A percentile compares a stretch with the other conserved stretches of the same genome.
phyloP scores from a whole-genome alignment of 371 early-diverging fungal species.

The Mucor indicus region DNA sequence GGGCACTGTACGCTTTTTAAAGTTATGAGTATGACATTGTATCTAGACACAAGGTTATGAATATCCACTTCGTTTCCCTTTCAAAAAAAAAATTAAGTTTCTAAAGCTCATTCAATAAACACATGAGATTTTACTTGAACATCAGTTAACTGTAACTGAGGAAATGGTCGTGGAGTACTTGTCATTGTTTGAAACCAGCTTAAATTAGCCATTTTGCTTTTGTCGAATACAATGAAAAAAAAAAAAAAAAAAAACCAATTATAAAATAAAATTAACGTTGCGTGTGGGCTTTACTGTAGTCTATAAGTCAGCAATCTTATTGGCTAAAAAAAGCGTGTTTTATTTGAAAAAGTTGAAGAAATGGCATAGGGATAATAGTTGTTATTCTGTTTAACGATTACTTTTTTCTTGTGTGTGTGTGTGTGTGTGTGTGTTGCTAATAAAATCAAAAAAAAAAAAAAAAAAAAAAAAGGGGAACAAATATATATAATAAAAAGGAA shows the following conservation, averaged over 20 bases:
- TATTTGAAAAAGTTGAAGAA: no score
- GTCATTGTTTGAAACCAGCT: constrained; percentile 37
- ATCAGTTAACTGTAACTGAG: constrained; percentile 25
- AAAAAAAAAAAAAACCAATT: not conserved
- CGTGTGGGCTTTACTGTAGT: no score
- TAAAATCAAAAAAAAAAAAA: no score
- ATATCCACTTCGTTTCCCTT: constrained; percentile 33
- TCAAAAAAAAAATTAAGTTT: not conserved
- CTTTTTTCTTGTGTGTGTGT: no score
- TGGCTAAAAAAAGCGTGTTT: no score
- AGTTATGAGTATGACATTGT: constrained; percentile 34
- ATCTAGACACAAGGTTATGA: constrained; percentile 16
- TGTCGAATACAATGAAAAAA: not conserved
- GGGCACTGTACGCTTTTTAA: constrained; percentile 31
- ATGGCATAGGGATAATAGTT: no score
- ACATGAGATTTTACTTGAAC: constrained; percentile 20
- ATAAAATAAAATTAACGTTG: not conserved
- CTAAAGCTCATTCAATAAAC: not conserved
- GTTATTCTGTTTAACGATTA: no score
- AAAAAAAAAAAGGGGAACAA: no score
- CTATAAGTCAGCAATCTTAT: no score
- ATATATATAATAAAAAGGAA: no score
- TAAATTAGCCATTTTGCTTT: constrained; percentile 12
- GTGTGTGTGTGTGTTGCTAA: no score
- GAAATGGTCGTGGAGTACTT: constrained; percentile 32